Evolutionary conservation across 805 yeast species (phyloP).

Genomic region (Lipomyces yamadae): DNA sequence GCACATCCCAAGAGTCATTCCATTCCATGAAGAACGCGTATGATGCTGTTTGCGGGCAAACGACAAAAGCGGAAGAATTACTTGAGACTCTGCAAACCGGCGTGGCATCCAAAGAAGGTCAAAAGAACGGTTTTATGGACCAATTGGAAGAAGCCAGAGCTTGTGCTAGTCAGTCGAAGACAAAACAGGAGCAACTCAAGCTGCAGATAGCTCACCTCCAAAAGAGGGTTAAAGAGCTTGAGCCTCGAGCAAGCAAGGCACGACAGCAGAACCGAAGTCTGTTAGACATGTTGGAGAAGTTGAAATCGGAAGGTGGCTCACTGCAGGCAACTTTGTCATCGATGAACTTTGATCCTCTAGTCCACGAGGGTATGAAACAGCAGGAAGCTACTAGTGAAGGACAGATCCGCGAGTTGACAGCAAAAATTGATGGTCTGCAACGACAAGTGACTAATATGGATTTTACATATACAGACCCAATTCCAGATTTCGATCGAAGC

Average conservation of each 20-base stretch:
- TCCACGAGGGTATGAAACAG: conserved; percentile 31
- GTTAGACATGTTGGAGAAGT: conserved; percentile 51
- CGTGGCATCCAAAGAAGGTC: conserved; percentile 78
- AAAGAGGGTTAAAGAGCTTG: conserved; percentile 56
- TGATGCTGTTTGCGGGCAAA: conserved; percentile 52
- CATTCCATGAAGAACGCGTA: conserved; percentile 53
- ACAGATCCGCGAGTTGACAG: conserved; percentile 51
- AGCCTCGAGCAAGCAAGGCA: conserved; percentile 60
- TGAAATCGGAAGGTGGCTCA: conserved; percentile 44
- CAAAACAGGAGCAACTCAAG: conserved; percentile 61
- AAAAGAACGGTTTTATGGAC: conserved; percentile 75
- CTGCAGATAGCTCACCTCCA: conserved; percentile 63
- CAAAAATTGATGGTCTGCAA: conserved; percentile 59
- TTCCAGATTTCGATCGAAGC: conserved; percentile 59
- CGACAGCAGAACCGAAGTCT: conserved; percentile 52
- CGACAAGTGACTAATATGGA: conserved; percentile 75
- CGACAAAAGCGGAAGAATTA: conserved; percentile 72
- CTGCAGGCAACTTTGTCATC: conserved; percentile 31
- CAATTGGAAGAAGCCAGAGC: conserved; percentile 67
- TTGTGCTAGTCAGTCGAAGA: conserved; percentile 57
- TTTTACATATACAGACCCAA: conserved; percentile 71
- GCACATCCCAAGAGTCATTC: conserved; percentile 53
- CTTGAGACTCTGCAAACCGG: conserved; percentile 84
- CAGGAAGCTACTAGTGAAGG: conserved; percentile 43
- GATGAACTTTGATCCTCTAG: conserved; percentile 53